These are phyloP conservation scores for Thermothielavioides terrestris DNA, from an alignment of 495 filamentous ascomycete species.

Conservation along the genomic window DNA sequence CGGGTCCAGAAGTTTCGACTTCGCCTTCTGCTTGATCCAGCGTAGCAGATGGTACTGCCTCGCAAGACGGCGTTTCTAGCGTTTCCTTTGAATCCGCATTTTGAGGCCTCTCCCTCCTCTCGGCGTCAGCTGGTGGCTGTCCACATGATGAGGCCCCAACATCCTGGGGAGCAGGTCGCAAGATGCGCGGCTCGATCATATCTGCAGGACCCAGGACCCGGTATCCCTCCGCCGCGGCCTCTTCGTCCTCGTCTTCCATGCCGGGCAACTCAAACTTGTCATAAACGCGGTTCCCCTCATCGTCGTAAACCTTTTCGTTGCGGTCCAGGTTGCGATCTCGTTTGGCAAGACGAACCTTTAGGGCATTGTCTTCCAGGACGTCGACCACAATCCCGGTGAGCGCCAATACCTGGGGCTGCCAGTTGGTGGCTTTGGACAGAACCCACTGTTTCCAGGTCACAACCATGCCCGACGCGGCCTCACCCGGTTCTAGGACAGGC, in stretches of 20 bases:
- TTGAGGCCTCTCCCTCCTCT: too few relatives aligned
- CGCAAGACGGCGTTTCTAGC: neutral
- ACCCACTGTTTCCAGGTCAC: constrained; percentile 73
- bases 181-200: constrained; percentile 38
- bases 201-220: constrained; percentile 30
- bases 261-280: constrained; percentile 40
- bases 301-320: constrained; percentile 38
- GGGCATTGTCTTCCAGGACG: constrained; percentile 33
- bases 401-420: constrained; percentile 64
- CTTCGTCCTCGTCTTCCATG: constrained; percentile 29
- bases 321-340: constrained; percentile 53
- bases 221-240: constrained; percentile 25
- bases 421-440: constrained; percentile 64
- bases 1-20: too few relatives aligned
- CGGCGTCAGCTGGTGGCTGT: neutral
- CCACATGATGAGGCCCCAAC: neutral
- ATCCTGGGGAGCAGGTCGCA: constrained; percentile 20
- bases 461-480: constrained; percentile 53
- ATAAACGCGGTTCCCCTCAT: constrained; percentile 36
- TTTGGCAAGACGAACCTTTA: constrained; percentile 59
- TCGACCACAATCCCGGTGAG: constrained; percentile 55
- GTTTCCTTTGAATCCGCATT: neutral
- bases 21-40: neutral
- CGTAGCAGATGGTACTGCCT: neutral
- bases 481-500: constrained; percentile 42